These are phyloP conservation scores for Solanum sejunctum DNA, from an alignment of 257 asterid species.

Conservation along the genomic window DNA sequence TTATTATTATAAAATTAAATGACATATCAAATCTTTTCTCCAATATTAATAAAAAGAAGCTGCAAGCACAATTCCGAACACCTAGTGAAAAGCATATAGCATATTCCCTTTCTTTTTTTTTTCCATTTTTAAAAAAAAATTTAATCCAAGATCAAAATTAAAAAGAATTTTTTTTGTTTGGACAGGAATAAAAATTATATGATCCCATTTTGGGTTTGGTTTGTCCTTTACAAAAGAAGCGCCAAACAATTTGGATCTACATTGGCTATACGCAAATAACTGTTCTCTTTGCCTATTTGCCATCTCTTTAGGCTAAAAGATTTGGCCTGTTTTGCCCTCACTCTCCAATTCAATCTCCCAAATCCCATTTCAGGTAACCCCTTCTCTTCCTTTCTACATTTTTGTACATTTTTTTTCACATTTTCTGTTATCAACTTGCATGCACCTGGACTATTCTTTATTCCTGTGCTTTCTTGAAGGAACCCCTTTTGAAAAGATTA, in stretches of 20 bases:
- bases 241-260: constrained; percentile 26
- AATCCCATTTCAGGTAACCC: neutral
- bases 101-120: neutral
- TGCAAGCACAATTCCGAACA: no score
- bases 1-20: no score
- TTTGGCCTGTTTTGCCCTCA: neutral
- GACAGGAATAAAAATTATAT: neutral
- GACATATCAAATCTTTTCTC: no score
- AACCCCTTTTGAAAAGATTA: neutral
- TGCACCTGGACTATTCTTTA: neutral
- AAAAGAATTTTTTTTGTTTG: neutral
- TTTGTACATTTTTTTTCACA: neutral
- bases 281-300: neutral
- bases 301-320: neutral
- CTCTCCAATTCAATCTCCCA: neutral
- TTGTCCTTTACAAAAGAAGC: constrained; percentile 15
- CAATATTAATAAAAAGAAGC: no score
- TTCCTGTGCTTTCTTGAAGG: neutral
- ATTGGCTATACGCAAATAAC: neutral
- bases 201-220: neutral
- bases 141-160: neutral
- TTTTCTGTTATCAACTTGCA: accelerated
- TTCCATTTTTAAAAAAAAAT: neutral
- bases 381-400: neutral
- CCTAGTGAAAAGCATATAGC: neutral